These are phyloP conservation scores for Pelargonium citronellum DNA, from an alignment of 441 rosid genomes.

Conservation along the genomic window DNA sequence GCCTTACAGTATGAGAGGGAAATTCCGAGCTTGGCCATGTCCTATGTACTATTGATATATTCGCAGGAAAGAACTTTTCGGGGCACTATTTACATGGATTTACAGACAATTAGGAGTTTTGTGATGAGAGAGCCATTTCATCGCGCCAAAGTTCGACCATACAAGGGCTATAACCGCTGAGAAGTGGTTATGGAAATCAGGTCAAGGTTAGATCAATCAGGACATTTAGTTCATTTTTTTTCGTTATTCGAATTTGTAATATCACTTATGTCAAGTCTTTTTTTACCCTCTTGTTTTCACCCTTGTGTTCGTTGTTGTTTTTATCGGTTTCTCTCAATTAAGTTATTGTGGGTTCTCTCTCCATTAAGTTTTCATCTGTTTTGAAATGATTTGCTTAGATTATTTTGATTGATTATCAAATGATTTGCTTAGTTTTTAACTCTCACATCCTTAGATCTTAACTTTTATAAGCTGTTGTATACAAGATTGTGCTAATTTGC, in stretches of 20 bases:
- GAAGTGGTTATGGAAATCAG: conserved; percentile 1
- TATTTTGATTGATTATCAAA: neutral
- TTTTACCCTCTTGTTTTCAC: neutral
- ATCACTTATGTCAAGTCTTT: neutral
- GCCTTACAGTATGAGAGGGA: conserved; percentile 4
- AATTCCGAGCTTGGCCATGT: conserved; percentile 5
- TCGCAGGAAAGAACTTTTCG: conserved; percentile 6
- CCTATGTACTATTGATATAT: neutral
- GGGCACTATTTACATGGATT: conserved; percentile 4
- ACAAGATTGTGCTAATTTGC: too few relatives aligned
- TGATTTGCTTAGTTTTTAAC: conserved; percentile 1
- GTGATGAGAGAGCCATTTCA: neutral
- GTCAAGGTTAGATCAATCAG: conserved; percentile 6
- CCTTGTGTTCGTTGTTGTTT: too few relatives aligned
- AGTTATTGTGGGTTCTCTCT: neutral
- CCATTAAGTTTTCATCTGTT: neutral
- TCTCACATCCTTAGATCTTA: neutral
- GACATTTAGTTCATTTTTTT: neutral
- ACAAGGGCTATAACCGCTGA: neutral
- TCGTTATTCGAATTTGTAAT: neutral
- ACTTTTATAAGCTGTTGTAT: too few relatives aligned
- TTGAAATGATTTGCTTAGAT: conserved; percentile 1
- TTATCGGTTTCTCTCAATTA: neutral
- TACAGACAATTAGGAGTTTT: neutral
- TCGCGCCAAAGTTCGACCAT: neutral